Evolutionary conservation across 1,139 yeast genomes (phyloP).

Genomic region (Yarrowia galli): DNA sequence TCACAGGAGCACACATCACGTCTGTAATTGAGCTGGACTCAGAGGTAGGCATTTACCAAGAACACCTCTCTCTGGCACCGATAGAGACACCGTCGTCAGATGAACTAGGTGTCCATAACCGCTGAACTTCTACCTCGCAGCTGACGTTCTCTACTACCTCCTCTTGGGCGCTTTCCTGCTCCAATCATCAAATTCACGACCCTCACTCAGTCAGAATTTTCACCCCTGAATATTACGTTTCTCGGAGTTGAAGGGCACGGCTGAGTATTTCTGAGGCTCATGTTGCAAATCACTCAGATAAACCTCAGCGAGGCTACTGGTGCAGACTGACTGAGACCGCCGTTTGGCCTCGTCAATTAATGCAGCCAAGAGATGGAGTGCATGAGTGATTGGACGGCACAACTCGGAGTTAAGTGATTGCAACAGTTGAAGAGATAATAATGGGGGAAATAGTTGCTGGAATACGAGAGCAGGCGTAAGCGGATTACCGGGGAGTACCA

Average conservation of each 20-base stretch:
- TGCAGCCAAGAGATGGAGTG: conserved; percentile 12
- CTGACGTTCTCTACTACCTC: no score
- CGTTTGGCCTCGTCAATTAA: background rate
- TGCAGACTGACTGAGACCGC: background rate
- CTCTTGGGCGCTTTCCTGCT: no score
- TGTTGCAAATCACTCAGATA: background rate
- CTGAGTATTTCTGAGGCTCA: background rate
- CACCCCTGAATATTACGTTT: conserved; percentile 8
- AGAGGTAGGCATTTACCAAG: no score
- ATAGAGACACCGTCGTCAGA: no score
- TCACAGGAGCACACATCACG: no score
- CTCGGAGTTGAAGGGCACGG: conserved; percentile 3
- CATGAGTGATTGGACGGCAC: background rate
- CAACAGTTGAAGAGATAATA: background rate
- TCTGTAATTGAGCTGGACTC: no score
- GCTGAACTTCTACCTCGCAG: no score
- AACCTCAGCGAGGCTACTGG: conserved; percentile 2
- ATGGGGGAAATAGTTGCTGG: no score
- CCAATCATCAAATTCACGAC: no score
- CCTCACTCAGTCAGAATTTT: background rate
- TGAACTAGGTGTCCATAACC: no score
- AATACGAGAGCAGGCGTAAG: no score
- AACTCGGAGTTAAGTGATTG: background rate
- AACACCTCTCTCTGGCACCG: background rate
- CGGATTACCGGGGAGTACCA: no score